These are phyloP conservation scores for Acacia acuminata DNA, from an alignment of 306 rosid species.

Conservation along the genomic window DNA sequence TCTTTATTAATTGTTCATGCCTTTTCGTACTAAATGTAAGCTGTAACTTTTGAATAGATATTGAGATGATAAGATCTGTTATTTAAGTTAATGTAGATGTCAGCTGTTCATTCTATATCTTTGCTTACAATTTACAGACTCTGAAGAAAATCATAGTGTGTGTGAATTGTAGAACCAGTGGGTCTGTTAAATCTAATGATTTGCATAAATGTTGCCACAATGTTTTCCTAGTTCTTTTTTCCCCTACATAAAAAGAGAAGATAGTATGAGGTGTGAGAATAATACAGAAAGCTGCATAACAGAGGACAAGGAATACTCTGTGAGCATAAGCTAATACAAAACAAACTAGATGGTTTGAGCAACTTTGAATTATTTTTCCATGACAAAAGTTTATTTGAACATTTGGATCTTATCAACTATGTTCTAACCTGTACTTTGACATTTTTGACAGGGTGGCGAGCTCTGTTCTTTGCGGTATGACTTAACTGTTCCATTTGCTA, in stretches of 20 bases:
- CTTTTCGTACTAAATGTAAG: neutral
- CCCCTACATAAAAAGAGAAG: neutral
- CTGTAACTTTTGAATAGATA: neutral
- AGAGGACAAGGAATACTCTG: neutral
- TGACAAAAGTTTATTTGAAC: neutral
- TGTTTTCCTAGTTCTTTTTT: neutral
- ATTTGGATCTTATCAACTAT: constrained; percentile 7
- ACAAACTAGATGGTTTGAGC: neutral
- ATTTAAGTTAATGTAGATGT: neutral
- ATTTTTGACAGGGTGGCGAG: constrained; percentile 83
- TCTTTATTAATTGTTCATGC: constrained; percentile 21
- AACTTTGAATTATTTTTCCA: neutral
- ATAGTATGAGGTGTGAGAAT: neutral
- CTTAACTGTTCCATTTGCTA: constrained; percentile 92
- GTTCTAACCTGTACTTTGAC: constrained; percentile 28
- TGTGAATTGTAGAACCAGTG: neutral
- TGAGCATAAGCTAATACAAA: neutral
- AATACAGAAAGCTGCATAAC: neutral
- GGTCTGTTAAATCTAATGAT: neutral
- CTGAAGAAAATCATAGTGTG: neutral
- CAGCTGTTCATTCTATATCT: neutral
- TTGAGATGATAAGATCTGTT: neutral
- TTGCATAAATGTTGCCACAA: neutral
- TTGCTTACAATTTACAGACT: neutral
- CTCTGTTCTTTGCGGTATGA: constrained; percentile 83